Base-by-base conservation (phyloP, 495 filamentous ascomycete genomes). In the Hyaloscypha bicolor region DNA sequence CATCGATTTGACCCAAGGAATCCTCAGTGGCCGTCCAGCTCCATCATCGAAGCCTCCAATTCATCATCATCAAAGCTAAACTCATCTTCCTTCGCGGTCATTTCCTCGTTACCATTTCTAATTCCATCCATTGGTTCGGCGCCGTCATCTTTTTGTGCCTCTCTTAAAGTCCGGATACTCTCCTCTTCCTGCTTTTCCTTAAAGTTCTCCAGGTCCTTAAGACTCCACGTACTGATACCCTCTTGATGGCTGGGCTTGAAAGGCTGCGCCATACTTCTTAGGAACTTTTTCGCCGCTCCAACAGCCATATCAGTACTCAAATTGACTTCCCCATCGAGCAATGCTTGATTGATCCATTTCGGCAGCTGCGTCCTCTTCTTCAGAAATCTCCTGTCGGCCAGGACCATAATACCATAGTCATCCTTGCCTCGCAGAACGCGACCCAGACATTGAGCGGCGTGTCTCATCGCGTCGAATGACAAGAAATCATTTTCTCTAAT, bases 401-500 rank as follows among this genome's bases (percentile, higher is more conserved):
- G 79, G 14, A 99, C 93, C 95, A 99, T 99, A 77, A 98, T 90
- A 3, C 96, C 96, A 79, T 99, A 99, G 76, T 99, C 95, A 75
- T 98, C 95, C 77, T 99, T 99, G 39, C 95, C 96, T 67, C 96
- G 86, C 31, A 99, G 82, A 21, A 99, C 96, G 73, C 96, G 94
- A 29, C 96, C 96, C 0, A 99, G 83, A 70, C 96, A 99, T 74
- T 99, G 96, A 16, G 96, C 93, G 51, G 95, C 96, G 74, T 99
- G 96, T 31, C 96, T 86, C 94, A 98, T 99, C 25, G 95, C 96
- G 76, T 98, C 95, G 86, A 98, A 99, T 42, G 96, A 98, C 2
- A 99, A 79, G 76, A 99, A 99, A 74, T 99, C 96, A 72, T 96
- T 97, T 77, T 98, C 96, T 53, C 92, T 86, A 76, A 99, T 99